phyloP scores from a whole-genome alignment of 441 rosid species.

The Mallotus repandus region DNA sequence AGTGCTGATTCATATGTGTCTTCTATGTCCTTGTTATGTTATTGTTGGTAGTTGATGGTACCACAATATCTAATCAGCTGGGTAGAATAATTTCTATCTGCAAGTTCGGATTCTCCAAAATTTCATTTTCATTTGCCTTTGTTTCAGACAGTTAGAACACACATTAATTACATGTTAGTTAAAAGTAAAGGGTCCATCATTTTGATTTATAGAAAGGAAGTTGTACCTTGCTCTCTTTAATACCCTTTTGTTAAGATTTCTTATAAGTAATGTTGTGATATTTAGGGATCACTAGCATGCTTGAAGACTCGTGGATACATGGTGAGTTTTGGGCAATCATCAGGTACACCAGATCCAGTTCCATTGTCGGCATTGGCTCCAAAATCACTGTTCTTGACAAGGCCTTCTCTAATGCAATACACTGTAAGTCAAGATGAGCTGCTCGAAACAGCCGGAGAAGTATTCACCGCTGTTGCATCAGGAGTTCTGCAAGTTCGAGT shows the following conservation, averaged over 20 bases:
- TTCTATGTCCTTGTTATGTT: conserved; percentile 3
- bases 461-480: conserved; percentile 55
- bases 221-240: not conserved
- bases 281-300: conserved; percentile 84
- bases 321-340: conserved; percentile 92
- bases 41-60: not conserved
- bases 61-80: too few relatives aligned
- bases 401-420: conserved; percentile 75
- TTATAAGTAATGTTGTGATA: conserved; percentile 6
- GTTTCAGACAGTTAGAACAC: not conserved
- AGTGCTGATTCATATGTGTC: not conserved
- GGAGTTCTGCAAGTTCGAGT: conserved; percentile 62
- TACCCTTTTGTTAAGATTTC: not conserved
- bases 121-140: not conserved
- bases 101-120: not conserved
- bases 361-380: conserved; percentile 66
- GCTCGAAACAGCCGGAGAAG: conserved; percentile 72
- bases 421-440: conserved; percentile 67
- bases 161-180: not conserved
- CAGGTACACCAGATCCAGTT: conserved; percentile 73
- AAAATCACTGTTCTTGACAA: conserved; percentile 73
- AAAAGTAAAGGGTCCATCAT: not conserved
- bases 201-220: not conserved
- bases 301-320: conserved; percentile 71
- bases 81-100: too few relatives aligned